phyloP scores from a whole-genome alignment of 1,284 basidiomycete genomes.

The Ustanciosporium gigantosporum region DNA sequence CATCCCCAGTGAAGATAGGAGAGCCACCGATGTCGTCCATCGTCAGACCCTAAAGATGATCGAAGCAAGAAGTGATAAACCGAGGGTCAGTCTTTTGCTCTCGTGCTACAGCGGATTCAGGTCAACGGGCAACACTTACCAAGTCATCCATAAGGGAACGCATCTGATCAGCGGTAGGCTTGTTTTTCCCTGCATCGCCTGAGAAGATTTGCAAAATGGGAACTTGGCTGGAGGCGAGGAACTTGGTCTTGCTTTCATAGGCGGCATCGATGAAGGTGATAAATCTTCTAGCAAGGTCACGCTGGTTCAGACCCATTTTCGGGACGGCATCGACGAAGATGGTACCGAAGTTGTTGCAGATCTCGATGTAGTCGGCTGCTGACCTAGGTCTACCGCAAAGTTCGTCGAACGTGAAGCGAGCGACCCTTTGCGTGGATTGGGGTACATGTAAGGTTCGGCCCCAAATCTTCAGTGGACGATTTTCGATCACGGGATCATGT shows the following conservation, averaged over 20 bases:
- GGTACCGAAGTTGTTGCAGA: conserved; percentile 83
- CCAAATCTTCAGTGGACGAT: conserved; percentile 81
- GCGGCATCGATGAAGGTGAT: conserved; percentile 94
- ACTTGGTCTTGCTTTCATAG: conserved; percentile 59
- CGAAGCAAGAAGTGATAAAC: too few relatives aligned
- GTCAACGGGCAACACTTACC: conserved; percentile 9
- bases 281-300: conserved; percentile 85
- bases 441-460: conserved; percentile 81
- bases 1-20: conserved; percentile 58
- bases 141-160: conserved; percentile 58
- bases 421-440: conserved; percentile 66
- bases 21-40: conserved; percentile 56
- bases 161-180: conserved; percentile 52
- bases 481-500: conserved; percentile 67
- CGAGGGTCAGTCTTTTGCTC: too few relatives aligned
- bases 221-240: conserved; percentile 50
- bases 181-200: conserved; percentile 29
- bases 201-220: conserved; percentile 56
- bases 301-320: conserved; percentile 79
- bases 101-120: too few relatives aligned
- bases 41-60: conserved; percentile 31
- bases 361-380: conserved; percentile 93
- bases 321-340: conserved; percentile 87
- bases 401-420: conserved; percentile 83
- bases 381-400: conserved; percentile 87